Percentiles rank a stretch among this genome's conserved stretches.
Conservation (phyloP, 2,329 filamentous ascomycete species). For the Aspergillus arachidicola region DNA sequence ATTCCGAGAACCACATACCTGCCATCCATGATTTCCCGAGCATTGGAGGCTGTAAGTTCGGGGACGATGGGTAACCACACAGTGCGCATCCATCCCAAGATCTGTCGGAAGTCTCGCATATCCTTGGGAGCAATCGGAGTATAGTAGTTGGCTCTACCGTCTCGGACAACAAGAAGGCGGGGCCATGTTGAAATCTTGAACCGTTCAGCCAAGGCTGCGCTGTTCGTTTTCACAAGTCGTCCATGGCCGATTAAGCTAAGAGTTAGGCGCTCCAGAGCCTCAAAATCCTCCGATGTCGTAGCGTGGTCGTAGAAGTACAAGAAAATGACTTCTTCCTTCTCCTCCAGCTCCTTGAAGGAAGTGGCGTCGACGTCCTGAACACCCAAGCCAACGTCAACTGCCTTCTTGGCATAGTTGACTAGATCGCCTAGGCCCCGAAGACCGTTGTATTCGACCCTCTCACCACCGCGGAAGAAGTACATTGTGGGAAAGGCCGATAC, state of each 20-base stretch:
- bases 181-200: slow-evolving; percentile 98
- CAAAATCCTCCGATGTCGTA: slow-evolving; percentile 89
- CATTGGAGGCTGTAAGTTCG: slow-evolving; percentile 87
- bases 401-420: slow-evolving; percentile 82
- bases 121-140: slow-evolving; percentile 82
- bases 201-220: slow-evolving; percentile 71
- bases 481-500: slow-evolving; percentile 84
- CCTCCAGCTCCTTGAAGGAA: slow-evolving; percentile 78
- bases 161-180: slow-evolving; percentile 83
- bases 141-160: slow-evolving; percentile 89
- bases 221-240: slow-evolving; percentile 88
- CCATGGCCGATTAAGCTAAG: slow-evolving; percentile 88
- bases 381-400: slow-evolving; percentile 73
- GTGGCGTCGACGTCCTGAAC: slow-evolving; percentile 79
- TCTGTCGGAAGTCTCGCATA: slow-evolving; percentile 82
- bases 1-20: slow-evolving; percentile 94
- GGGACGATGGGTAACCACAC: slow-evolving; percentile 97
- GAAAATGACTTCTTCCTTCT: slow-evolving; percentile 94
- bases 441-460: slow-evolving; percentile 90
- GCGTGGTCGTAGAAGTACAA: slow-evolving; percentile 97
- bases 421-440: slow-evolving; percentile 91
- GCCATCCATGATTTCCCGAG: slow-evolving; percentile 90
- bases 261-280: slow-evolving; percentile 81
- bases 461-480: slow-evolving; percentile 87
- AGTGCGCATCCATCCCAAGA: slow-evolving; percentile 91